Evolutionary conservation across 768 basidiomycete species (phyloP).

Genomic region (Rhodotorula kratochvilovae): DNA sequence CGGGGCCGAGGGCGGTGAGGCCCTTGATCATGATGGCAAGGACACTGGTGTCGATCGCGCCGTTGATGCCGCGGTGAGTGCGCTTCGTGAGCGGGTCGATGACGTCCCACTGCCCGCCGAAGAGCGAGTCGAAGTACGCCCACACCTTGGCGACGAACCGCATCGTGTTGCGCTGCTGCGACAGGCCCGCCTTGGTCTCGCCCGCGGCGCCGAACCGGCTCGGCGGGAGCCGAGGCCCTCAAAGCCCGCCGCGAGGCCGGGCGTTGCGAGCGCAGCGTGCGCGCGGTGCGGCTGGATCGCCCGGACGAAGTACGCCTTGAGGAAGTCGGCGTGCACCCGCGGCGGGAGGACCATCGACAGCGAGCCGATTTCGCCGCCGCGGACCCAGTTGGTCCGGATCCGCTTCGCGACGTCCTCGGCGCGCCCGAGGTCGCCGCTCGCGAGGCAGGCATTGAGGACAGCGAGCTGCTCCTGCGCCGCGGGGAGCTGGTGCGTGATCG

Average conservation of each 20-base stretch:
- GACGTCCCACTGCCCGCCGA: slow-evolving; percentile 65
- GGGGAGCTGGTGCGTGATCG: slow-evolving; percentile 47
- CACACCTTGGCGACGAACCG: slow-evolving; percentile 36
- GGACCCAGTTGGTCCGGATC: slow-evolving; percentile 51
- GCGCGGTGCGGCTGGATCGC: slow-evolving; percentile 27
- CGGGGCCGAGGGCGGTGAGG: slow-evolving; percentile 54
- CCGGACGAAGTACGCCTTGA: slow-evolving; percentile 38
- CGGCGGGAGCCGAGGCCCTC: slow-evolving; percentile 40
- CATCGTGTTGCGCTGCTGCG: neutral
- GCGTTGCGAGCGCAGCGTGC: neutral
- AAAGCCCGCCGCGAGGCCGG: neutral
- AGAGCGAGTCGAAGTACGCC: slow-evolving; percentile 53
- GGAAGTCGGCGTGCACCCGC: slow-evolving; percentile 39
- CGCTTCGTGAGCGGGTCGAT: slow-evolving; percentile 63
- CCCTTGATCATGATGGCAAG: slow-evolving; percentile 67
- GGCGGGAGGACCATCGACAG: slow-evolving; percentile 35
- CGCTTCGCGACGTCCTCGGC: slow-evolving; percentile 69
- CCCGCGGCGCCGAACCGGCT: neutral
- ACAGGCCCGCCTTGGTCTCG: neutral
- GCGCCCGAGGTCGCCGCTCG: slow-evolving; percentile 71
- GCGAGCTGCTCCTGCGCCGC: slow-evolving; percentile 64
- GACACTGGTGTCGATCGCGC: slow-evolving; percentile 53
- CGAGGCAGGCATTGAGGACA: slow-evolving; percentile 77
- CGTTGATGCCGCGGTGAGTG: slow-evolving; percentile 50
- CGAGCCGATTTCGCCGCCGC: slow-evolving; percentile 1